Base-by-base conservation (phyloP, 441 rosid genomes). In the Gossypium gossypioides region DNA sequence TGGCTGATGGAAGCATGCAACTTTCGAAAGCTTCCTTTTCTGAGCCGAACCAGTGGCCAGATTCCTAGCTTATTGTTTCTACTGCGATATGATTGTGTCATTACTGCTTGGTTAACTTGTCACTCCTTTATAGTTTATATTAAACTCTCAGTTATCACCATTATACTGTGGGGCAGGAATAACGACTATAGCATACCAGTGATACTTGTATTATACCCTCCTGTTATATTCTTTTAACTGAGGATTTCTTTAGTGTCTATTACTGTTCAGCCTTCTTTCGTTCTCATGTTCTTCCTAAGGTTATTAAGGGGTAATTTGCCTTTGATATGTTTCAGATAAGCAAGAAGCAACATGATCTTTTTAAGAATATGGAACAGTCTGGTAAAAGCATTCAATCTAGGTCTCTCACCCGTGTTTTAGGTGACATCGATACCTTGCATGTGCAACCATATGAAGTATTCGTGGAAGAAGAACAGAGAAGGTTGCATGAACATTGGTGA, bases 261-360 rank as follows among this genome's bases (percentile, higher is more conserved):
- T 32, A 32, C 50, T 10, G n/a, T 51, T 68, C 16, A 51, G 60
- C 46, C 13, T 50, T 68, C 50, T 51, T 61, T 50, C 42, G 16
- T 9, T 25, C 42, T 51, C 25, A 10, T 2, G 13, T 52, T 42
- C 18, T 58, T 10, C 46, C 24, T 21, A 42, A 57, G 57, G 40
- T 71, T 13, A 68, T 70, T 72, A 72, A 61, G 44, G 77, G 64
- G 69, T 69, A 37, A 29, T 54, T 73, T 72, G 21, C 75, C 77
- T 70, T 72, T 72, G 60, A 16, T 69, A 52, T 80, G 46, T 86
- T 75, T 71, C 87, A 96, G 98, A 90, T 96, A 81, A 96, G 96
- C 90, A 96, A 90, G 90, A 91, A 87, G 85, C 98, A 93, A 79
- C 91, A 86, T 82, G 83, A 90, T 77, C 85, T 91, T 82, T 90